A percentile compares a stretch with the other conserved stretches of the same genome.
phyloP scores from a whole-genome alignment of 2,329 filamentous ascomycete species.

The Ilyonectria robusta region DNA sequence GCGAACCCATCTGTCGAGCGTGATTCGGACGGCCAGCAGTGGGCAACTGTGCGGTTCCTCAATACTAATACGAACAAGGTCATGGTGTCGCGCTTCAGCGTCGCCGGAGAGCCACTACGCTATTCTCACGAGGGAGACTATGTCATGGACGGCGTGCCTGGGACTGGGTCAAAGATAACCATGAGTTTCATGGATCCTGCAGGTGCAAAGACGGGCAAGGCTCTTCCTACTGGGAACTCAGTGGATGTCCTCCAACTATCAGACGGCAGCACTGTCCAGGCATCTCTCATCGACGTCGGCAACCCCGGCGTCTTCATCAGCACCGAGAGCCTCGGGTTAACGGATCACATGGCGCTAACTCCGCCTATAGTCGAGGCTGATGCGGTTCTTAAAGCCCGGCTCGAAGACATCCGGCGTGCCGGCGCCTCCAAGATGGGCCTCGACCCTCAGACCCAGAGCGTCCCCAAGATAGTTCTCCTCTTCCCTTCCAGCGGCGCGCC shows the following conservation, averaged over 20 bases:
- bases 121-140: conserved; percentile 64
- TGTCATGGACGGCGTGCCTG: conserved; percentile 75
- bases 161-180: conserved; percentile 68
- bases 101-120: conserved; percentile 55
- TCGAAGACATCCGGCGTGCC: conserved; percentile 70
- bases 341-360: conserved; percentile 63
- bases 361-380: conserved; percentile 68
- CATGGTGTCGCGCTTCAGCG: conserved; percentile 70
- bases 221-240: conserved; percentile 65
- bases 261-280: conserved; percentile 56
- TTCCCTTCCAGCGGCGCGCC: conserved; percentile 53
- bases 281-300: conserved; percentile 73
- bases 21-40: conserved; percentile 46
- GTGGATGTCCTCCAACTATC: conserved; percentile 63
- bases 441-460: conserved; percentile 59
- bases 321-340: conserved; percentile 64
- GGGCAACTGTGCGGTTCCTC: conserved; percentile 69
- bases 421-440: conserved; percentile 75
- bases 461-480: conserved; percentile 73
- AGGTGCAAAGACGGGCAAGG: conserved; percentile 73
- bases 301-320: conserved; percentile 76
- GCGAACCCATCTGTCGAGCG: conserved; percentile 29
- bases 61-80: conserved; percentile 82
- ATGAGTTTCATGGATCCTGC: conserved; percentile 74
- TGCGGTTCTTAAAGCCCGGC: conserved; percentile 56